A percentile compares a stretch with the other conserved stretches of the same genome.
Conservation (phyloP, 2,329 filamentous ascomycete species). For the Diplodia mutila region DNA sequence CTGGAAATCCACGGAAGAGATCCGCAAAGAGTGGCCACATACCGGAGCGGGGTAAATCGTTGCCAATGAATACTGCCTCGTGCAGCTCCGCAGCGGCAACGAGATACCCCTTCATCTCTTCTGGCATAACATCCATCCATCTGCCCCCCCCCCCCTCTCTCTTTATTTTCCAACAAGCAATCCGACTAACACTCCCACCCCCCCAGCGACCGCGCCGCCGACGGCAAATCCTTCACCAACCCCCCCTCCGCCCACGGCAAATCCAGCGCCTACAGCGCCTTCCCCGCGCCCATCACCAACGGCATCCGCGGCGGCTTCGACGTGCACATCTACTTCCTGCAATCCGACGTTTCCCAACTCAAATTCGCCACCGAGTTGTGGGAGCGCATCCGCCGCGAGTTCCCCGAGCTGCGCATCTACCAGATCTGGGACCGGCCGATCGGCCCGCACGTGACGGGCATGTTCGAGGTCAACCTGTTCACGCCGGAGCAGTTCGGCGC, state of each 20-base stretch:
- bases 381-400: slow-evolving; percentile 79
- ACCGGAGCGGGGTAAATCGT: not conserved
- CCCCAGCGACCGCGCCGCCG: slow-evolving; percentile 61
- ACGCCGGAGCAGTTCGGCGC: slow-evolving; percentile 87
- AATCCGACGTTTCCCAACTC: slow-evolving; percentile 63
- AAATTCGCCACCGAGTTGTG: slow-evolving; percentile 73
- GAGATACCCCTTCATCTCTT: not conserved
- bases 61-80: not conserved
- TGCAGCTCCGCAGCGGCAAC: not conserved
- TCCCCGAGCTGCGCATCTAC: slow-evolving; percentile 85
- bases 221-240: slow-evolving; percentile 80
- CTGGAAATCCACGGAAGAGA: not conserved
- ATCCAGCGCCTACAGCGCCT: slow-evolving; percentile 72
- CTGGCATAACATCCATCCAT: not conserved
- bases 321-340: slow-evolving; percentile 81
- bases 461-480: slow-evolving; percentile 93
- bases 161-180: not conserved
- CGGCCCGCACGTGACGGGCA: slow-evolving; percentile 80
- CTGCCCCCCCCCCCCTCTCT: not conserved
- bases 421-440: slow-evolving; percentile 74
- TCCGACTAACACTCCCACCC: not conserved
- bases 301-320: slow-evolving; percentile 75
- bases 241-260: slow-evolving; percentile 58
- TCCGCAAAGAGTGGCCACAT: not conserved
- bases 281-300: slow-evolving; percentile 69